Base-by-base conservation (phyloP, 192 early-diverging fungal genomes). In the Coemansia sp. region DNA sequence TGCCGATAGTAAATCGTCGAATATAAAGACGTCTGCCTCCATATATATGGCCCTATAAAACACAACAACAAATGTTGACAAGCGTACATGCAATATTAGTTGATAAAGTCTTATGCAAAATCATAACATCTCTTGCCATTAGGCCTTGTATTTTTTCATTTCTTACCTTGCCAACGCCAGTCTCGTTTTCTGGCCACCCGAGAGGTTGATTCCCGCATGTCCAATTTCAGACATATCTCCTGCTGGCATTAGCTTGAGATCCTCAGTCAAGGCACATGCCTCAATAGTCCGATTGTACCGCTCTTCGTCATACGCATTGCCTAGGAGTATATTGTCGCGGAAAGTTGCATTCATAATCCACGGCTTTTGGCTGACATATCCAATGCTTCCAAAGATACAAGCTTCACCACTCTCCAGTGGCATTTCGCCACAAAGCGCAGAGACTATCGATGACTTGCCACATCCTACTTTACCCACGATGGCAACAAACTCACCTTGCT, bases 391-490 rank as follows among this genome's bases (percentile, higher is more conserved):
- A 55, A 88, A 82, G 10, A 96, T 68, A 40, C 65, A 80, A 3
- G 93, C 92, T 1, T 84, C 72, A 7, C 93, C 94, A 16, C 44
- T 66, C 6, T 76, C 41, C 64, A 88, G 84, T 61, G 91, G 89
- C 90, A 95, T 96, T 76, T 98, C 95, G 3, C 82, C 79, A 41
- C 81, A 76, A 11, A 89, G 68, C 12, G 83, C 85, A 4, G 78
- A 84, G n/a, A 86, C 37, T 13, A 89, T 64, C 0, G 86, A 89
- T 0, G 86, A 84, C 64, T 89, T 89, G 9, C 86, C 87, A 34
- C 74, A 74, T 22, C 87, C 87, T 11, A 87, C 80, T n/a, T 75
- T 76, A 13, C 87, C 87, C 3, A 86, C 69, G 3, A 89, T 67
- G 1, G 74, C 78, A 7, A 81, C 76, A 67, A 70, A 76, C 41